phyloP scores from a whole-genome alignment of 768 basidiomycete species.

The Heimioporus sp. region DNA sequence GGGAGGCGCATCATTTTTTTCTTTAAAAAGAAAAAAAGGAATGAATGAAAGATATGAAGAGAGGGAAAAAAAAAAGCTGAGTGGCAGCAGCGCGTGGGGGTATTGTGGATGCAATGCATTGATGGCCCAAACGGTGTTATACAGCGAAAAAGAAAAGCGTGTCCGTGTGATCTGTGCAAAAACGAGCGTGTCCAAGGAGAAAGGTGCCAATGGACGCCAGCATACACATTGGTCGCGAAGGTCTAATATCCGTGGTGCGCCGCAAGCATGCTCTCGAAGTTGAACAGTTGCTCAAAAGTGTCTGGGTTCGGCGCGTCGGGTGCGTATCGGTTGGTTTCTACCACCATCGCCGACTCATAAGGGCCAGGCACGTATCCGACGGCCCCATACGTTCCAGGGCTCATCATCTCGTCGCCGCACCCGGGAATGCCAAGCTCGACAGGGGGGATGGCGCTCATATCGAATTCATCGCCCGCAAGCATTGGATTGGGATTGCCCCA shows the following conservation, averaged over 20 bases:
- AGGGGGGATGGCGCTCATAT: slow-evolving; percentile 61
- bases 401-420: slow-evolving; percentile 31
- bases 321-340: slow-evolving; percentile 30
- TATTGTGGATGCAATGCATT: slow-evolving; percentile 26
- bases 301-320: slow-evolving; percentile 31
- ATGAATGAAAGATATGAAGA: background rate
- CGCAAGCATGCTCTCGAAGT: slow-evolving; percentile 35
- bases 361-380: slow-evolving; percentile 22
- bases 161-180: slow-evolving; percentile 19
- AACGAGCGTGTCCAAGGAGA: slow-evolving; percentile 18
- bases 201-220: slow-evolving; percentile 33
- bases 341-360: slow-evolving; percentile 27
- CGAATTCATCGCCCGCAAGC: slow-evolving; percentile 63
- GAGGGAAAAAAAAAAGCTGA: slow-evolving; percentile 10
- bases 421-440: slow-evolving; percentile 59
- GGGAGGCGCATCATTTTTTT: slow-evolving; percentile 10
- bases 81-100: slow-evolving; percentile 30
- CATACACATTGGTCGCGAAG: slow-evolving; percentile 30
- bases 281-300: slow-evolving; percentile 36
- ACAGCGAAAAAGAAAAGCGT: slow-evolving; percentile 17
- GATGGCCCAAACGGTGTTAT: slow-evolving; percentile 23
- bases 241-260: slow-evolving; percentile 32
- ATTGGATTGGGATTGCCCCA: slow-evolving; percentile 37
- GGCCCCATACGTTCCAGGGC: slow-evolving; percentile 10
- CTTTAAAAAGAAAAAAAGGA: slow-evolving; percentile 2